These are phyloP conservation scores for Durotheca rogersii DNA, from an alignment of 495 filamentous ascomycete species.

Conservation along the genomic window DNA sequence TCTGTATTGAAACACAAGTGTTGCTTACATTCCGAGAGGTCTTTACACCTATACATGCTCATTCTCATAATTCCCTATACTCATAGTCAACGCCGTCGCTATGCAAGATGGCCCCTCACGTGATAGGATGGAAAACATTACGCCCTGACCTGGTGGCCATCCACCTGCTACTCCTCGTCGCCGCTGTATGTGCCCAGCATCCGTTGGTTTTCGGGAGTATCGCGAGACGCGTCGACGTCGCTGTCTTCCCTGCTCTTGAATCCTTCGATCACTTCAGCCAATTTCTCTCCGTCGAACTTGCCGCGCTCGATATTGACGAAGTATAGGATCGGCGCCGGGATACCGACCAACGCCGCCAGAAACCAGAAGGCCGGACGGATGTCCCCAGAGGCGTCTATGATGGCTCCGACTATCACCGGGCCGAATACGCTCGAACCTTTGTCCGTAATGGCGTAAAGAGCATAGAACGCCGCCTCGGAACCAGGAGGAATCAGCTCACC, in stretches of 20 bases:
- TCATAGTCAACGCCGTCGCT: conserved; percentile 45
- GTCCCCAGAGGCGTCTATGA: conserved; percentile 85
- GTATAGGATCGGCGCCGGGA: conserved; percentile 81
- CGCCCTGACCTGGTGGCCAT: conserved; percentile 4
- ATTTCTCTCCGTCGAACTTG: conserved; percentile 68
- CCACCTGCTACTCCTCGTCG: conserved; percentile 19
- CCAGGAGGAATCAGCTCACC: conserved; percentile 91
- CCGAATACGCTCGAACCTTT: conserved; percentile 95
- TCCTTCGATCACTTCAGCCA: conserved; percentile 67
- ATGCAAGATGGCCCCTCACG: conserved; percentile 35
- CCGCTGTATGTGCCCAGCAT: conserved; percentile 41
- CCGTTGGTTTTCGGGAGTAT: conserved; percentile 31
- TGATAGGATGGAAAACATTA: conserved; percentile 5
- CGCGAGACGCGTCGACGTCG: conserved; percentile 12
- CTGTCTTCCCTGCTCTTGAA: conserved; percentile 42
- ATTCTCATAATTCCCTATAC: conserved; percentile 1
- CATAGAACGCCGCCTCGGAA: conserved; percentile 93
- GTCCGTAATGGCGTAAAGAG: conserved; percentile 95
- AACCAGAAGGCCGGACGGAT: conserved; percentile 95
- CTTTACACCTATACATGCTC: not conserved
- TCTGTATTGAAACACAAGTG: conserved; percentile 5
- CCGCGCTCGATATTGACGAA: conserved; percentile 89
- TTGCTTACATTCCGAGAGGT: not conserved
- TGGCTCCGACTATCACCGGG: conserved; percentile 86
- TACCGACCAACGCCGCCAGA: conserved; percentile 74